Percentiles rank a stretch among this genome's conserved stretches.
Evolutionary conservation across 164 flowering plant species (phyloP).

Genomic region (Vitis cinerea): DNA sequence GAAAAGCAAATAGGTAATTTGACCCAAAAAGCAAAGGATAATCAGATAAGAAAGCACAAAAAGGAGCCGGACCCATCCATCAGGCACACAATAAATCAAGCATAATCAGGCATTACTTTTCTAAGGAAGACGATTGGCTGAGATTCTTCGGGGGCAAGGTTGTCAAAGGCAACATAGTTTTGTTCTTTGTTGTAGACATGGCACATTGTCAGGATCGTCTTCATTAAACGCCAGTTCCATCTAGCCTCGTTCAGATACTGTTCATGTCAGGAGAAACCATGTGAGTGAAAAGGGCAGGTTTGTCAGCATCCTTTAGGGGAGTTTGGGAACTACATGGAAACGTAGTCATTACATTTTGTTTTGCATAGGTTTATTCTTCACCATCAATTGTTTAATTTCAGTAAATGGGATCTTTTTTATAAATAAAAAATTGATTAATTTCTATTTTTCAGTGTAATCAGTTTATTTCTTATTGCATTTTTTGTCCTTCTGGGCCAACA

Average conservation of each 20-base stretch:
- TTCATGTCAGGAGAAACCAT: constrained; percentile 2
- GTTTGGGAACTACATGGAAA: not conserved
- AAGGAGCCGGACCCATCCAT: constrained; percentile 1
- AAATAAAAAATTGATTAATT: too few relatives aligned
- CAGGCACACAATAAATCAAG: constrained; percentile 35
- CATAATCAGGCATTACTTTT: constrained; percentile 80
- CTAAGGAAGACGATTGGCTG: constrained; percentile 70
- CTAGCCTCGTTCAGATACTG: constrained; percentile 85
- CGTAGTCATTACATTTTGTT: not conserved
- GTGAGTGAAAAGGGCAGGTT: not conserved
- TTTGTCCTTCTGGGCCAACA: too few relatives aligned
- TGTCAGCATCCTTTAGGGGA: not conserved
- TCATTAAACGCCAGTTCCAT: constrained; percentile 98
- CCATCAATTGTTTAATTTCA: not conserved
- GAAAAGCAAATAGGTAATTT: constrained; percentile 8
- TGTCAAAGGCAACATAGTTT: constrained; percentile 69
- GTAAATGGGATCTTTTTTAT: not conserved
- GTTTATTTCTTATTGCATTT: too few relatives aligned
- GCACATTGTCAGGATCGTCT: constrained; percentile 86
- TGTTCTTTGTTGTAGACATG: constrained; percentile 72
- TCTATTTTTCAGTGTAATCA: too few relatives aligned
- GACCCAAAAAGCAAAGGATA: not conserved
- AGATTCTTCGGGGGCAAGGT: constrained; percentile 66
- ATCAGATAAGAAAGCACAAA: constrained; percentile 15
- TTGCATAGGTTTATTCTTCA: too few relatives aligned